A percentile compares a stretch with the other conserved stretches of the same genome.
These are phyloP conservation scores for Trypanosoma platydactyli DNA, from an alignment of 208 protist species.

Conservation along the genomic window DNA sequence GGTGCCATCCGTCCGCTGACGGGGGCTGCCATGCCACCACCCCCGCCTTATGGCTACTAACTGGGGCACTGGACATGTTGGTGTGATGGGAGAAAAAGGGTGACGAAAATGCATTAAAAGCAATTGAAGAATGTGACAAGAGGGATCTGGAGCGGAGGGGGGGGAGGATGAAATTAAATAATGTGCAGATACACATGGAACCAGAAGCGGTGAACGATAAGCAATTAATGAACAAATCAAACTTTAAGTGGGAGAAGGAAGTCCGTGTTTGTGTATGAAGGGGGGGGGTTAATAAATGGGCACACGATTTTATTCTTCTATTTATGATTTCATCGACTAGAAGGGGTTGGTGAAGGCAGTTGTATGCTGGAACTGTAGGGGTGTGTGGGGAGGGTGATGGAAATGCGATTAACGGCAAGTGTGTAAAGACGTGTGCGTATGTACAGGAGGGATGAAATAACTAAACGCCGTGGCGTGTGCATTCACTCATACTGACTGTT, in stretches of 20 bases:
- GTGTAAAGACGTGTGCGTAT: too few relatives aligned
- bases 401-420: too few relatives aligned
- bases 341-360: too few relatives aligned
- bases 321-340: too few relatives aligned
- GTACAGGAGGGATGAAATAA: too few relatives aligned
- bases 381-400: too few relatives aligned
- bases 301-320: too few relatives aligned
- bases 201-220: background rate
- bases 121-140: constrained; percentile 15
- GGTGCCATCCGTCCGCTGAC: constrained; percentile 20
- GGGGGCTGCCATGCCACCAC: background rate
- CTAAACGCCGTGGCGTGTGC: too few relatives aligned
- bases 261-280: background rate
- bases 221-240: background rate
- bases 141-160: background rate
- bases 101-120: background rate
- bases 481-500: too few relatives aligned
- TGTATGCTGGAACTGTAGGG: too few relatives aligned
- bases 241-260: background rate
- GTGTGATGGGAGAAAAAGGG: background rate
- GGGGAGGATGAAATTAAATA: background rate
- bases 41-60: constrained; percentile 14
- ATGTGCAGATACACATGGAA: background rate
- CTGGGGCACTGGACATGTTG: background rate
- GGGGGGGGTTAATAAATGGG: too few relatives aligned